These are phyloP conservation scores for Verticillium zaregamsianum DNA, from an alignment of 2,329 filamentous ascomycete genomes.

Conservation along the genomic window DNA sequence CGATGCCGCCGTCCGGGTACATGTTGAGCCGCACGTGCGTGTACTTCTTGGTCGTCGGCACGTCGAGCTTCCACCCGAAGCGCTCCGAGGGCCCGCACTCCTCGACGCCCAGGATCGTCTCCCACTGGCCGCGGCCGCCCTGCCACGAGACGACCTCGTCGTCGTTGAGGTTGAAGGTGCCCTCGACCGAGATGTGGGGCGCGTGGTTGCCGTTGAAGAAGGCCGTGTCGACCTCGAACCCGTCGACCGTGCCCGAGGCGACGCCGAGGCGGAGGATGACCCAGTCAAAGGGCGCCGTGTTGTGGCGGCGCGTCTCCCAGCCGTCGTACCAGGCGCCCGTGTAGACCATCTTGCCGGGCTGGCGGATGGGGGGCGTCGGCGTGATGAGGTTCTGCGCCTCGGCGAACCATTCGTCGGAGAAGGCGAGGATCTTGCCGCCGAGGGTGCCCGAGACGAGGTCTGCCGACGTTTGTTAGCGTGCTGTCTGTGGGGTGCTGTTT, in stretches of 20 bases:
- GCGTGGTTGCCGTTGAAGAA: constrained; percentile 83
- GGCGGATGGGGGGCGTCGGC: constrained; percentile 57
- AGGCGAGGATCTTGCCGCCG: constrained; percentile 60
- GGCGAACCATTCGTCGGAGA: constrained; percentile 67
- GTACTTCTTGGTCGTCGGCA: constrained; percentile 60
- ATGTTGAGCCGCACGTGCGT: constrained; percentile 79
- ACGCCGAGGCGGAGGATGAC: constrained; percentile 63
- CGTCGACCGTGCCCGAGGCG: constrained; percentile 66
- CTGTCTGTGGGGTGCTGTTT: background rate
- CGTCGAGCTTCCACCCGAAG: constrained; percentile 66
- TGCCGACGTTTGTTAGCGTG: constrained; percentile 19
- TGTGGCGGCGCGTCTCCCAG: constrained; percentile 66
- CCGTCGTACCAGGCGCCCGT: constrained; percentile 69
- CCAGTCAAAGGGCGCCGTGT: constrained; percentile 61
- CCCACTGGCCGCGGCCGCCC: constrained; percentile 59
- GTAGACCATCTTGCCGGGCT: constrained; percentile 65
- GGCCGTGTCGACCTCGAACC: constrained; percentile 75
- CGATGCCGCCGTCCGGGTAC: constrained; percentile 83
- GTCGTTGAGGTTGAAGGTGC: constrained; percentile 63
- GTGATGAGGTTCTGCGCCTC: constrained; percentile 61
- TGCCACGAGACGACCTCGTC: constrained; percentile 61
- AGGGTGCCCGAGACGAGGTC: constrained; percentile 58
- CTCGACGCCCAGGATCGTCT: constrained; percentile 64
- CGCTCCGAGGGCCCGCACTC: constrained; percentile 71
- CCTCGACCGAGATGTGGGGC: constrained; percentile 73